These are phyloP conservation scores for Phytopythium ostracodes DNA, from an alignment of 352 stramenopile genomes.

Conservation along the genomic window DNA sequence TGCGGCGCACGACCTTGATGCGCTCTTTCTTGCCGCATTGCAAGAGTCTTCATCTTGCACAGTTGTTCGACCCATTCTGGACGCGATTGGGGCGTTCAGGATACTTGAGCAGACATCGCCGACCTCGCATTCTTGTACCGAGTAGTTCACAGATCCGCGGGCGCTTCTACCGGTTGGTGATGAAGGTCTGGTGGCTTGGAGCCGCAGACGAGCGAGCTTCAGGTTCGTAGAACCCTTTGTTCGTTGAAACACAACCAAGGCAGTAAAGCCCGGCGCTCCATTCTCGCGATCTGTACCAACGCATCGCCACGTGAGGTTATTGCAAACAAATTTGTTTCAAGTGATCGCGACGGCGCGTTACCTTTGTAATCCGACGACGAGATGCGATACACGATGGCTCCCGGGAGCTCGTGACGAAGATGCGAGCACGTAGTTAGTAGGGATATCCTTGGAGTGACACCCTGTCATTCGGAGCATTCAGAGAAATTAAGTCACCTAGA, in stretches of 20 bases:
- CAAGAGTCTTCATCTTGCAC: background rate
- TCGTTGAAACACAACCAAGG: slow-evolving; percentile 5
- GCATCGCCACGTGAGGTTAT: background rate
- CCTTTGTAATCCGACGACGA: slow-evolving; percentile 67
- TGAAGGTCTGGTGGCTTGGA: background rate
- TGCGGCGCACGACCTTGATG: background rate
- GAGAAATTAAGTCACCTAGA: no score
- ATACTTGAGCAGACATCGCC: slow-evolving; percentile 14
- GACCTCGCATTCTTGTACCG: slow-evolving; percentile 19
- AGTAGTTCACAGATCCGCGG: background rate
- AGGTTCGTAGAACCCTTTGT: slow-evolving; percentile 5
- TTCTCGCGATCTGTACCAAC: slow-evolving; percentile 42
- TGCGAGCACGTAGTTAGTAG: slow-evolving; percentile 45
- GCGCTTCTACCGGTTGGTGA: background rate
- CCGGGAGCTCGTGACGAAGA: slow-evolving; percentile 41
- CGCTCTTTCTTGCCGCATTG: no score
- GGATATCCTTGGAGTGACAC: slow-evolving; percentile 48
- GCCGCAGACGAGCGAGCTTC: slow-evolving; percentile 3
- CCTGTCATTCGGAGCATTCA: slow-evolving; percentile 22
- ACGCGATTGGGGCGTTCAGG: slow-evolving; percentile 5
- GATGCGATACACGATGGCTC: slow-evolving; percentile 52
- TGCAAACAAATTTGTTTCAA: background rate
- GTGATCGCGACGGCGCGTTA: slow-evolving; percentile 12
- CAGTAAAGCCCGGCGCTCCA: slow-evolving; percentile 7
- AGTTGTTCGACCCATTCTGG: background rate